A percentile compares a stretch with the other conserved stretches of the same genome.
Evolutionary conservation across 768 basidiomycete genomes (phyloP).

Genomic region (Cystobasidium onofrii): DNA sequence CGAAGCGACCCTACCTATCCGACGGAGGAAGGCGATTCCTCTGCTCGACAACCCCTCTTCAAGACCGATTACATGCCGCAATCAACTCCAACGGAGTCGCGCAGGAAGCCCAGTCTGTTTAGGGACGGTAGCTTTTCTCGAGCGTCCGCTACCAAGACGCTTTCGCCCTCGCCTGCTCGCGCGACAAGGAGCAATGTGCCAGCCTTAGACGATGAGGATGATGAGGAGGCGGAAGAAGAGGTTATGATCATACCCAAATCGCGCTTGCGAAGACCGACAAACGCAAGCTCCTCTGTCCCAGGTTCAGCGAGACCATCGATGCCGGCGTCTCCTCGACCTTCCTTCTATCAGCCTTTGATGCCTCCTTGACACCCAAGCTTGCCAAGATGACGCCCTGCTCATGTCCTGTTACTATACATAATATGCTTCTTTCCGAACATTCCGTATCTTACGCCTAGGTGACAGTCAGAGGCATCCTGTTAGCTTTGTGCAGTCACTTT

Average conservation of each 20-base stretch:
- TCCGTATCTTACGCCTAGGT: background rate
- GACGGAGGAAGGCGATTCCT: background rate
- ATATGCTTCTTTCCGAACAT: background rate
- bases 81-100: background rate
- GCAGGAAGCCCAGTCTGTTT: background rate
- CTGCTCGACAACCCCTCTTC: background rate
- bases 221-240: conserved; percentile 31
- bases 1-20: background rate
- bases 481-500: background rate
- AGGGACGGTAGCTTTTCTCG: conserved; percentile 10
- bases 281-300: background rate
- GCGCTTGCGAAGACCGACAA: conserved; percentile 10
- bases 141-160: background rate
- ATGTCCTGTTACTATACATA: background rate
- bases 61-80: background rate
- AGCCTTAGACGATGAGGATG: conserved; percentile 28
- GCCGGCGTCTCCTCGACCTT: background rate
- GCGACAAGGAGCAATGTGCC: background rate
- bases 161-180: conserved; percentile 22
- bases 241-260: conserved; percentile 26
- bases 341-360: background rate
- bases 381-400: background rate
- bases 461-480: background rate
- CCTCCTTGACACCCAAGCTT: background rate
- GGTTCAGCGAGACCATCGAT: background rate